Evolutionary conservation across 306 rosid genomes (phyloP).

Genomic region (Pterocarpus santalinus): DNA sequence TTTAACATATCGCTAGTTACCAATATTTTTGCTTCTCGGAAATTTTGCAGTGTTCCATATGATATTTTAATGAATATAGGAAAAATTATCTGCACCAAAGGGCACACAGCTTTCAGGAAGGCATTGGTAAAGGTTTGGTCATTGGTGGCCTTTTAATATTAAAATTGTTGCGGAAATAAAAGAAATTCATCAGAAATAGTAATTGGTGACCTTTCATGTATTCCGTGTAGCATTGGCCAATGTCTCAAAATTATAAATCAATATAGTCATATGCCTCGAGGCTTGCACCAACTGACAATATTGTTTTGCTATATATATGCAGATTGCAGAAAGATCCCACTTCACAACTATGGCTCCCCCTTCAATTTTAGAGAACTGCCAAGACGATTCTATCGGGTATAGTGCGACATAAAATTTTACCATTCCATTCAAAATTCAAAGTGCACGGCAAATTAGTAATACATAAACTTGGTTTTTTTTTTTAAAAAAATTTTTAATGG

Average conservation of each 20-base stretch:
- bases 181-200: too few relatives aligned
- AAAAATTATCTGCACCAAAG: too few relatives aligned
- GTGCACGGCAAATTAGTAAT: too few relatives aligned
- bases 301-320: neutral
- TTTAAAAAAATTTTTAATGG: neutral
- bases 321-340: neutral
- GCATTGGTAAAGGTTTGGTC: too few relatives aligned
- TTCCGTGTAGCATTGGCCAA: neutral
- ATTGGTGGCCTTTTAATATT: too few relatives aligned
- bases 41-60: too few relatives aligned
- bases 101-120: too few relatives aligned
- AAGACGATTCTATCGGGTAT: conserved; percentile 38
- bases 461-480: neutral
- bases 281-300: neutral
- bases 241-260: conserved; percentile 11
- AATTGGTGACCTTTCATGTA: too few relatives aligned
- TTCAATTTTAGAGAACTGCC: conserved; percentile 4
- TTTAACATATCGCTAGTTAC: neutral
- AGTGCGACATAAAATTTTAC: too few relatives aligned
- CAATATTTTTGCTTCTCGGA: neutral
- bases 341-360: conserved; percentile 43
- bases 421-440: neutral
- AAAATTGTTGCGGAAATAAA: too few relatives aligned
- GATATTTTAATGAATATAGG: neutral
- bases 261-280: neutral